Evolutionary conservation across 345 rosid species (phyloP), one percentile per base, ranked within the genome.

Genomic region (Pistacia atlantica): DNA sequence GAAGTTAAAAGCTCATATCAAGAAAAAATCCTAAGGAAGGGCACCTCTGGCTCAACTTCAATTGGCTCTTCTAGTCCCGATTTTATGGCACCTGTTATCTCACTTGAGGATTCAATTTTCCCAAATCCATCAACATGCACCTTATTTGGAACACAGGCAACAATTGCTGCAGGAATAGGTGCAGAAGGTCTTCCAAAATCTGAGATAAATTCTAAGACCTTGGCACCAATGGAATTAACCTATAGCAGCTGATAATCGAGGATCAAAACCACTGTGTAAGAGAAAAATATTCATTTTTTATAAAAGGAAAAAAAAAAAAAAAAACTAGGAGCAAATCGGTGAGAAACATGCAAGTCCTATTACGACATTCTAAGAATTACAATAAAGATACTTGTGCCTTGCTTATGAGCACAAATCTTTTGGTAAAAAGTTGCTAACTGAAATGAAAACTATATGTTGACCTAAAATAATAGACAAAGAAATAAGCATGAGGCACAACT

Each of bases 21-120:
- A 31, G 33, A 31, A 31, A 31, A 31, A 31, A 31, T 69, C 71
- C 63, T 2, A 63, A 69, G 69, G 54, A 79, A 60, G 25, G 45
- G 66, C 17, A 93, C 99, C 99, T 94, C 99, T 74, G 98, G 99
- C 86, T 97, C 99, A 75, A 98, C 91, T 84, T 94, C 97, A 77
- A 94, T 92, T 70, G 97, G 94, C 84, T 92, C 90, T 78, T 79
- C 78, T 84, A 92, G 63, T 81, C 98, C 99, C 28, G 86, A 86
- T 85, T 86, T 81, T 72, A 97, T 81, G 57, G 99, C 93, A 79
- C 81, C 90, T 56, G 84, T 71, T 72, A 97, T 94, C 83, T 92
- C 97, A 63, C 75, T 71, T 25, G 97, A 80, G 17, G 94, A 82
- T 73, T 94, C 99, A 57, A 87, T 87, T 88, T 97, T 98, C 72